A percentile compares a stretch with the other conserved stretches of the same genome.
Evolutionary conservation across 2,329 filamentous ascomycete genomes (phyloP).

Genomic region (Boeremia lycopersici): DNA sequence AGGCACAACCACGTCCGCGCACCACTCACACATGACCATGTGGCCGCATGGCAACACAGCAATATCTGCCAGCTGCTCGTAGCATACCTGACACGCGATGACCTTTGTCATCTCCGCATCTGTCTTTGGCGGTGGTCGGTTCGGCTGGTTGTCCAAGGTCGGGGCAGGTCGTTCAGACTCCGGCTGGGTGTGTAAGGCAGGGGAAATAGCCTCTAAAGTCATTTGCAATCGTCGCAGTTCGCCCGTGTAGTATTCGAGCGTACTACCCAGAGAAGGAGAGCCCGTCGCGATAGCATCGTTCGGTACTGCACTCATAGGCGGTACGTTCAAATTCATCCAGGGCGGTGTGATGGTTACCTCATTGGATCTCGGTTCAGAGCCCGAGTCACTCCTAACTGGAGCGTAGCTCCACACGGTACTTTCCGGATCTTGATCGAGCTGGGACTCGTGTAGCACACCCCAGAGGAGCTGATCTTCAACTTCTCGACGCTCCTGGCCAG

Average conservation of each 20-base stretch:
- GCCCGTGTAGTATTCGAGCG: slow-evolving; percentile 25
- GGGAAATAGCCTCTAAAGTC: slow-evolving; percentile 22
- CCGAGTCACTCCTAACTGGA: slow-evolving; percentile 1
- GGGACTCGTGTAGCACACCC: slow-evolving; percentile 41
- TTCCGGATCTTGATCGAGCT: slow-evolving; percentile 21
- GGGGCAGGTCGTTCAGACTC: slow-evolving; percentile 20
- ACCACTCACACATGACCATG: slow-evolving; percentile 62
- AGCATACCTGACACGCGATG: slow-evolving; percentile 60
- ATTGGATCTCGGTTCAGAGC: not conserved
- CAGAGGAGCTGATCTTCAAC: slow-evolving; percentile 42
- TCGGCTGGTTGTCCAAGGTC: slow-evolving; percentile 54
- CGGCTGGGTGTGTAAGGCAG: slow-evolving; percentile 24
- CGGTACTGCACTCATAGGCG: not conserved
- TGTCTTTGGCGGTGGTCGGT: slow-evolving; percentile 55
- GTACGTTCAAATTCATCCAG: slow-evolving; percentile 2
- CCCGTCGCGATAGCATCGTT: slow-evolving; percentile 4
- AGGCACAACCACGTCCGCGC: slow-evolving; percentile 58
- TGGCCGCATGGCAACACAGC: slow-evolving; percentile 62
- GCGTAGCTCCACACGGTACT: slow-evolving; percentile 32
- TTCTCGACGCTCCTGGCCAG: slow-evolving; percentile 34
- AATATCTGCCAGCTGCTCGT: slow-evolving; percentile 58
- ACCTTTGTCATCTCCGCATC: slow-evolving; percentile 57
- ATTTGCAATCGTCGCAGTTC: slow-evolving; percentile 27
- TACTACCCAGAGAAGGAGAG: slow-evolving; percentile 4
- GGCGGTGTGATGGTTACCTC: slow-evolving; percentile 15